Base-by-base conservation (phyloP, 345 rosid genomes). In the Moringa oleifera region DNA sequence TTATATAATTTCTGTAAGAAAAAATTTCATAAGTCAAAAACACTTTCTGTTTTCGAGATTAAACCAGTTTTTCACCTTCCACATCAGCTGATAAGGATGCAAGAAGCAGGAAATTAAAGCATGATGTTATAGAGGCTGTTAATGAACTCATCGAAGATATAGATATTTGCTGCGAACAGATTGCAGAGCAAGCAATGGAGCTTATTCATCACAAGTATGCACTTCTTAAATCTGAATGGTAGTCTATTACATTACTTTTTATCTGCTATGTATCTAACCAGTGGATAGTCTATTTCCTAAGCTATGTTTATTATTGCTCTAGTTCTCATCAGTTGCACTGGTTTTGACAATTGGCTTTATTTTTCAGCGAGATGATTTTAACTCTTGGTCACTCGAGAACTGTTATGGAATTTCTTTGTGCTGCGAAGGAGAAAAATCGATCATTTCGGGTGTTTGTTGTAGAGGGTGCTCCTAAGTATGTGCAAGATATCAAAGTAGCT, bases 171-270 rank as follows among this genome's bases (percentile, higher is more conserved):
- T 95, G 89, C 69, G 99, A 95, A 67, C 96, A 83, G 87, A 95
- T 95, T 51, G 95, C 99, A 25, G 97, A 95, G 77, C 99, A 95
- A 79, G 99, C 99, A 6, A 80, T 95, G 59, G 99, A 95, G 80
- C 99, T 91, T 79, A 95, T 91, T 70, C 99, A 95, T 82, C 99
- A 95, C 28, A 91, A 95, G 97, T 95, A 95, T 47, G 37, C 64
- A 51, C 53, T 59, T 46, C 25, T n/a, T n/a, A n/a, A n/a, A n/a
- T n/a, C n/a, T n/a, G n/a, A n/a, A n/a, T n/a, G n/a, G 46, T 41
- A 18, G 7, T 22, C 18, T 25, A 18, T 6, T 7, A 0, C 28
- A 21, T 1, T 37, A 5, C 31, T 15, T 68, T 10, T 23, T 19
- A 24, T 28, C 3, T 28, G 5, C 33, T 28, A 2, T 2, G 33